These are phyloP conservation scores for Malus orientalis DNA, from an alignment of 306 rosid species.

Conservation along the genomic window DNA sequence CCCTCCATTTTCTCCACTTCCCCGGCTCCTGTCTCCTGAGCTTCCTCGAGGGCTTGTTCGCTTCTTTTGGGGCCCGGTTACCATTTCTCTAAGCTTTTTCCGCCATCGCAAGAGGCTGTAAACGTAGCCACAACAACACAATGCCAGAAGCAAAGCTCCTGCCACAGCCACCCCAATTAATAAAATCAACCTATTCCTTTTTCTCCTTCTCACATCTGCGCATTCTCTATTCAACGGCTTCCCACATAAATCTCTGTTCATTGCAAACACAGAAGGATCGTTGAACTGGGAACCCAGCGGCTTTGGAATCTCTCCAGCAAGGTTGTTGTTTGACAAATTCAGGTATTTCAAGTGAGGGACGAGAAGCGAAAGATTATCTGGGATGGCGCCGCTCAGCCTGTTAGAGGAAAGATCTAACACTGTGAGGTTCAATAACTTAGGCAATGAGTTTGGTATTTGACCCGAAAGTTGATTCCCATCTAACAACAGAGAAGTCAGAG, in stretches of 20 bases:
- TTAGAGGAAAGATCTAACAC: slow-evolving; percentile 57
- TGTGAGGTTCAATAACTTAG: slow-evolving; percentile 43
- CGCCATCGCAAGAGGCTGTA: slow-evolving; percentile 79
- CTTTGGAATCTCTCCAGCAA: slow-evolving; percentile 62
- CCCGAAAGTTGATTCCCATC: slow-evolving; percentile 55
- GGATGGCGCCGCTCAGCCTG: slow-evolving; percentile 50
- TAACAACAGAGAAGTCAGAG: slow-evolving; percentile 42
- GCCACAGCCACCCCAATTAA: slow-evolving; percentile 43
- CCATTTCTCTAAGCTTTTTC: slow-evolving; percentile 54
- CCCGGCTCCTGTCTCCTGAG: slow-evolving; percentile 46
- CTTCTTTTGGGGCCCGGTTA: slow-evolving; percentile 63
- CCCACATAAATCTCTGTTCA: slow-evolving; percentile 54
- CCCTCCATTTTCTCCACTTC: slow-evolving; percentile 74
- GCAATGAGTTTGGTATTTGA: slow-evolving; percentile 49
- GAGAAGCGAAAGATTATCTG: slow-evolving; percentile 25
- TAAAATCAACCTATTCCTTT: slow-evolving; percentile 48
- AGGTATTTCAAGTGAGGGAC: slow-evolving; percentile 40
- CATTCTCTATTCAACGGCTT: slow-evolving; percentile 58
- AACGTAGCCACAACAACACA: slow-evolving; percentile 65
- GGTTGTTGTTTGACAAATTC: slow-evolving; percentile 53
- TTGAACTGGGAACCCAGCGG: slow-evolving; percentile 38
- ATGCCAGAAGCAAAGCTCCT: slow-evolving; percentile 44
- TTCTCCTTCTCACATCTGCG: slow-evolving; percentile 35
- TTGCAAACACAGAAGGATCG: slow-evolving; percentile 39
- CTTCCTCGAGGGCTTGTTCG: slow-evolving; percentile 60